These are phyloP conservation scores for Strobilomyces dryophilus DNA, from an alignment of 768 basidiomycete species.

Conservation along the genomic window DNA sequence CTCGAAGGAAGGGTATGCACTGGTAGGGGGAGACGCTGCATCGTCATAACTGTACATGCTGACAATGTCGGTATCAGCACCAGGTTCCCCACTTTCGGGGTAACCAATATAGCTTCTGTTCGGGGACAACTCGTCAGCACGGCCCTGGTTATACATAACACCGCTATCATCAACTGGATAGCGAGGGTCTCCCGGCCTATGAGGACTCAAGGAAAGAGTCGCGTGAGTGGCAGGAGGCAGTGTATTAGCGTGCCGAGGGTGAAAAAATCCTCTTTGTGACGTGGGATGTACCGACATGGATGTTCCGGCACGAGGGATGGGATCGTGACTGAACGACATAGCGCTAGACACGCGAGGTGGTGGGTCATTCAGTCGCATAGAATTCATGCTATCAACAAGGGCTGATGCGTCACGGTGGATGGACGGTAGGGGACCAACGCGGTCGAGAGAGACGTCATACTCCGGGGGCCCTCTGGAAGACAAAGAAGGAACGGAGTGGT, in stretches of 20 bases:
- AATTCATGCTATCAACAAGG: conserved; percentile 48
- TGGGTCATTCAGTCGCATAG: conserved; percentile 49
- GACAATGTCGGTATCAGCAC: conserved; percentile 34
- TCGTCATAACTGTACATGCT: conserved; percentile 40
- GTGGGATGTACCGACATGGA: conserved; percentile 49
- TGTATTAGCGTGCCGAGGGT: conserved; percentile 40
- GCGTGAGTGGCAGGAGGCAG: conserved; percentile 32
- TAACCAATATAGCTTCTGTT: conserved; percentile 29
- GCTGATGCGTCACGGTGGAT: conserved; percentile 40
- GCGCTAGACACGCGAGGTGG: conserved; percentile 28
- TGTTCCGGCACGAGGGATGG: conserved; percentile 51
- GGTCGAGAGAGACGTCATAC: conserved; percentile 26
- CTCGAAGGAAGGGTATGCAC: conserved; percentile 29
- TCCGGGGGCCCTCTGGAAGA: conserved; percentile 35
- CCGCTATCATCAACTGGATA: conserved; percentile 34
- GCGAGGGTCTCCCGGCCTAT: conserved; percentile 25
- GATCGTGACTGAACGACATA: conserved; percentile 35
- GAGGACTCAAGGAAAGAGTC: conserved; percentile 16
- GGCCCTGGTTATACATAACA: conserved; percentile 8
- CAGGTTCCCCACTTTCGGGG: conserved; percentile 21
- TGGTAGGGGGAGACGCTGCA: conserved; percentile 23
- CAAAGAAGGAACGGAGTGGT: conserved; percentile 46
- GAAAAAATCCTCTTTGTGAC: conserved; percentile 28
- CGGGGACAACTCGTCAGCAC: conserved; percentile 7
- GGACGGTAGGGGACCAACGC: conserved; percentile 30